Percentiles rank a stretch among this genome's conserved stretches.
These are phyloP conservation scores for Mycena crocata DNA, from an alignment of 768 basidiomycete genomes.

Conservation along the genomic window DNA sequence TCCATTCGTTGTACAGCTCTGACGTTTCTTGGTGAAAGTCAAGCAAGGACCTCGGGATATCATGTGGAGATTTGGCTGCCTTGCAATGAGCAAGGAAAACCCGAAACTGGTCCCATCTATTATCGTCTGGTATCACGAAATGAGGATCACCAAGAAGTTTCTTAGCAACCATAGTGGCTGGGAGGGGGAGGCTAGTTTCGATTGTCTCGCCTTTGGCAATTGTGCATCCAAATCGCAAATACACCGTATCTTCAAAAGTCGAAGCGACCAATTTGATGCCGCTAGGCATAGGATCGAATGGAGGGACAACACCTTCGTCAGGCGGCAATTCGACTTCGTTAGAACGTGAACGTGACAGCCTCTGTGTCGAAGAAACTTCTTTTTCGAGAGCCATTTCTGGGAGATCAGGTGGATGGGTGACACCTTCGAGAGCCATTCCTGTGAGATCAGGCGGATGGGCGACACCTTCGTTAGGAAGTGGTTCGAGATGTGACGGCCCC, in stretches of 20 bases:
- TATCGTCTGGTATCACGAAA: neutral
- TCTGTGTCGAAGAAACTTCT: neutral
- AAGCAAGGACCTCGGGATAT: neutral
- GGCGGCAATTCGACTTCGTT: neutral
- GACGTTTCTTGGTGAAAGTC: neutral
- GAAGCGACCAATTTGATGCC: neutral
- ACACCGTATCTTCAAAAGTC: neutral
- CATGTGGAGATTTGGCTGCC: neutral
- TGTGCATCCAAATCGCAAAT: neutral
- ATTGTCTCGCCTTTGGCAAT: neutral
- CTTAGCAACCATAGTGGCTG: neutral
- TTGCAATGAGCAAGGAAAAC: neutral
- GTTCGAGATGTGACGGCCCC: neutral
- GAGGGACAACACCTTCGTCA: too few species aligned
- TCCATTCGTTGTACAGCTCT: neutral
- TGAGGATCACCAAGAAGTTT: neutral
- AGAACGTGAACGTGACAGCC: neutral
- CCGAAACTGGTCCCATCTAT: neutral
- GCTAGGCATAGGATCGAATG: neutral
- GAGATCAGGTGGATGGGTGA: too few species aligned
- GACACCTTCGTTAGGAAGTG: too few species aligned
- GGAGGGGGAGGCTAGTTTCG: neutral
- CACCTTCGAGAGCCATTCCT: neutral
- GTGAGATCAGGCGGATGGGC: neutral
- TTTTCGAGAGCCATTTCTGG: neutral